Conservation (phyloP, 2,329 filamentous ascomycete genomes). For the Aspergillus eucalypticola region DNA sequence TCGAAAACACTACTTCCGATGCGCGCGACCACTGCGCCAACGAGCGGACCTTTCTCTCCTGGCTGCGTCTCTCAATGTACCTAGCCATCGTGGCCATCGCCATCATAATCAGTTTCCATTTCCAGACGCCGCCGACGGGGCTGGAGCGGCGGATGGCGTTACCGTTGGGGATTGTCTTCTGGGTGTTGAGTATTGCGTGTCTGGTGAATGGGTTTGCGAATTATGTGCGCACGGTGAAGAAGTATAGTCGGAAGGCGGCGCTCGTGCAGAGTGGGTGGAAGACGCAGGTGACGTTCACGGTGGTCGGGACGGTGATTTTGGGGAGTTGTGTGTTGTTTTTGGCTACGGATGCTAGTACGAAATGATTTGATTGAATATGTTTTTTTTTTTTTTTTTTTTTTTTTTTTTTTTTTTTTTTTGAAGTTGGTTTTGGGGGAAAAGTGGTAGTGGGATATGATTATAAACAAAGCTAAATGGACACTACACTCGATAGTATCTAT, state of each 20-base stretch:
- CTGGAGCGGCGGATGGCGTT: slow-evolving; percentile 75
- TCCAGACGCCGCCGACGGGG: slow-evolving; percentile 69
- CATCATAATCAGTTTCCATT: slow-evolving; percentile 89
- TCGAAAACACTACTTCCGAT: slow-evolving; percentile 67
- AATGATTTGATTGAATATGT: neutral
- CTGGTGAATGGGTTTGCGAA: slow-evolving; percentile 77
- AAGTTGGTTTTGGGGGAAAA: neutral
- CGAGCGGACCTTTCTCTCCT: slow-evolving; percentile 79
- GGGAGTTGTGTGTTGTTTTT: slow-evolving; percentile 48
- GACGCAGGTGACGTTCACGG: slow-evolving; percentile 71
- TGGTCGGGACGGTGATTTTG: slow-evolving; percentile 47
- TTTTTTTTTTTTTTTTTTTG: neutral
- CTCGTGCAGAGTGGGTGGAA: slow-evolving; percentile 93
- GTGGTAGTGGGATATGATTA: too few species aligned
- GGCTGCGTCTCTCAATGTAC: slow-evolving; percentile 84
- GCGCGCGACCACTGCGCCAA: slow-evolving; percentile 67
- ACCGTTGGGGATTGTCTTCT: slow-evolving; percentile 86
- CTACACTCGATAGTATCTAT: too few species aligned
- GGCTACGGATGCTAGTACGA: slow-evolving; percentile 36
- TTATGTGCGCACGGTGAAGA: slow-evolving; percentile 79
- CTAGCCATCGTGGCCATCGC: slow-evolving; percentile 87
- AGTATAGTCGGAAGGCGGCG: slow-evolving; percentile 75
- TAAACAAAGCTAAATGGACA: too few species aligned
- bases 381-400: neutral
- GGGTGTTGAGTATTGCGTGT: slow-evolving; percentile 76